Conservation (phyloP, 495 filamentous ascomycete genomes). For the Lasiosphaeria miniovina region DNA sequence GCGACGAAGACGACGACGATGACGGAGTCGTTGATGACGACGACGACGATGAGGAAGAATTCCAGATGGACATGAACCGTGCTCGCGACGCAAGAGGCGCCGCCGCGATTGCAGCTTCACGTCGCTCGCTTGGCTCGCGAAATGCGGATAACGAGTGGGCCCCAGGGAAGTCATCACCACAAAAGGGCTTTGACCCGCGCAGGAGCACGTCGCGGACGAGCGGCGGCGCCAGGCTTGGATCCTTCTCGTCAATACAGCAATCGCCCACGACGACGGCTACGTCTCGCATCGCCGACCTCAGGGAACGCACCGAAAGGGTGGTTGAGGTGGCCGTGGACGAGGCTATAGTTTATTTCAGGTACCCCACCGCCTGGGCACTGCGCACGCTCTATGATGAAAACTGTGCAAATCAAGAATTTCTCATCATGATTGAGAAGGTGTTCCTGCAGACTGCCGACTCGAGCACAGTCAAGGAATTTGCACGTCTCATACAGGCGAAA, state of each 20-base stretch:
- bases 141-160: constrained; percentile 25
- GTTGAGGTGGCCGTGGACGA: constrained; percentile 45
- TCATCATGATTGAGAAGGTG: constrained; percentile 46
- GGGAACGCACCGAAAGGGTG: constrained; percentile 32
- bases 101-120: constrained; percentile 1
- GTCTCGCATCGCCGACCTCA: constrained; percentile 27
- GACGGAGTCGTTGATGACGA: constrained; percentile 11
- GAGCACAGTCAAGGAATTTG: constrained; percentile 44
- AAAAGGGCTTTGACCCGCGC: constrained; percentile 13
- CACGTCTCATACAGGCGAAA: constrained; percentile 37
- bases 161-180: constrained; percentile 9
- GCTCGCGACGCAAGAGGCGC: neutral
- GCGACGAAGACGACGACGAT: constrained; percentile 15
- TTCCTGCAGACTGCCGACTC: constrained; percentile 44
- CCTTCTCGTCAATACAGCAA: constrained; percentile 20
- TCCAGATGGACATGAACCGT: too few species aligned
- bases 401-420: constrained; percentile 36
- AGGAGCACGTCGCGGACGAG: constrained; percentile 27
- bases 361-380: constrained; percentile 55
- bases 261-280: constrained; percentile 5
- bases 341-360: constrained; percentile 45
- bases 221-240: constrained; percentile 12
- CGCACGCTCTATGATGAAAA: constrained; percentile 53
- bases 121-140: constrained; percentile 19
- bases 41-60: neutral